A percentile compares a stretch with the other conserved stretches of the same genome.
Evolutionary conservation across 2,329 filamentous ascomycete genomes (phyloP).

Genomic region (Fusarium hainanense): DNA sequence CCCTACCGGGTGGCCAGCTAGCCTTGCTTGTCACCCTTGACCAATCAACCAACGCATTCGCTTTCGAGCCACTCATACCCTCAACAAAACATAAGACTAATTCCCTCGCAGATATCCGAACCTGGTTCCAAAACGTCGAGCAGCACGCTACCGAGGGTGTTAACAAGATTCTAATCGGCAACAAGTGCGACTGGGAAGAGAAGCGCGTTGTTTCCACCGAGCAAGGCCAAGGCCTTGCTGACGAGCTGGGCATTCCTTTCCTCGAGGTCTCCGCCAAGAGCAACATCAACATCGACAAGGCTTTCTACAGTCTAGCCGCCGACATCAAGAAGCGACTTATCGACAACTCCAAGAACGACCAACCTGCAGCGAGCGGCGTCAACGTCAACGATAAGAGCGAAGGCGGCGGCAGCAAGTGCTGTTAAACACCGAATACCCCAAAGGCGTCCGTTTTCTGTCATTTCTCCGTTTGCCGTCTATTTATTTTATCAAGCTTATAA

Average conservation of each 20-base stretch:
- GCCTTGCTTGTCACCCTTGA: neutral
- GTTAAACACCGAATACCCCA: conserved; percentile 60
- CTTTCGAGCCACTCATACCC: conserved; percentile 9
- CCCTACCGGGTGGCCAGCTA: neutral
- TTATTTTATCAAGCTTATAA: conserved; percentile 42
- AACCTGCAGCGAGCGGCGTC: conserved; percentile 68
- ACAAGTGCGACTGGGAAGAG: conserved; percentile 99
- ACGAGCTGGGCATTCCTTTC: conserved; percentile 97
- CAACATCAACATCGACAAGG: conserved; percentile 99
- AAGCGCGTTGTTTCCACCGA: conserved; percentile 95
- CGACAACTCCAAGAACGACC: conserved; percentile 85
- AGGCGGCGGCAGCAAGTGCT: conserved; percentile 77
- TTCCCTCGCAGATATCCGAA: conserved; percentile 82
- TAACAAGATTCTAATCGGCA: conserved; percentile 99
- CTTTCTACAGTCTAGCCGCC: conserved; percentile 92
- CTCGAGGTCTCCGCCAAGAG: conserved; percentile 98
- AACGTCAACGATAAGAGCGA: conserved; percentile 74
- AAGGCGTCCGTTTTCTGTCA: conserved; percentile 34
- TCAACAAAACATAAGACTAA: conserved; percentile 29
- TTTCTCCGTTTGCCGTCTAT: conserved; percentile 40
- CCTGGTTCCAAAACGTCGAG: conserved; percentile 99
- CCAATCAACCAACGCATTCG: conserved; percentile 10
- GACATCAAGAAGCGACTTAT: conserved; percentile 99
- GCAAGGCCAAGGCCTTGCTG: conserved; percentile 90
- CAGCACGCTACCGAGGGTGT: conserved; percentile 98